Evolutionary conservation across 2,329 filamentous ascomycete species (phyloP).

Genomic region (Ceratocystis huliohia): DNA sequence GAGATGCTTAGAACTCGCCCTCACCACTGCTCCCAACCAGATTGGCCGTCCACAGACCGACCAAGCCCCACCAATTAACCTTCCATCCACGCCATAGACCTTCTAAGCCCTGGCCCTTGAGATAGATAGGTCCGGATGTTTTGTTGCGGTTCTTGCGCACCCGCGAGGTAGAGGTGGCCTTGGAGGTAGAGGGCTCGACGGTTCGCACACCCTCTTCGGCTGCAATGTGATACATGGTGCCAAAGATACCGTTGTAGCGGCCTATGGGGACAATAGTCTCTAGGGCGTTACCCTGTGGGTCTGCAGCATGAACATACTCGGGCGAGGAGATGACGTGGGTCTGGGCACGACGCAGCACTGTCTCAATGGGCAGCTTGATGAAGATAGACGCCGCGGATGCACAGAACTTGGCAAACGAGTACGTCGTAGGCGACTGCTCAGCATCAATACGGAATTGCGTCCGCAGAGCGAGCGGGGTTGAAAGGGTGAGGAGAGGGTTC

Average conservation of each 20-base stretch:
- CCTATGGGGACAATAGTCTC: constrained; percentile 72
- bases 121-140: constrained; percentile 34
- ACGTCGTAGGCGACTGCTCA: constrained; percentile 65
- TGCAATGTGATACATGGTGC: constrained; percentile 79
- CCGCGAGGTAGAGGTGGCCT: constrained; percentile 12
- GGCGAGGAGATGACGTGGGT: constrained; percentile 54
- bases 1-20: constrained; percentile 40
- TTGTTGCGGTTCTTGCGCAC: constrained; percentile 16
- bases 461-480: constrained; percentile 72
- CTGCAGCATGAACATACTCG: constrained; percentile 38
- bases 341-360: constrained; percentile 78
- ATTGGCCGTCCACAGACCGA: constrained; percentile 60
- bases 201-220: constrained; percentile 63
- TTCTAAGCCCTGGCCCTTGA: constrained; percentile 53
- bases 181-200: constrained; percentile 26
- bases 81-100: constrained; percentile 65
- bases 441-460: constrained; percentile 76
- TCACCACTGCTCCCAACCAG: constrained; percentile 50
- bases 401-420: constrained; percentile 70
- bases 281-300: constrained; percentile 33
- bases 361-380: constrained; percentile 81
- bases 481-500: constrained; percentile 69
- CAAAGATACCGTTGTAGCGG: constrained; percentile 72
- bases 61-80: constrained; percentile 64
- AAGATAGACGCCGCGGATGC: constrained; percentile 70